Evolutionary conservation across 2,329 filamentous ascomycete genomes (phyloP).

Genomic region (Colletotrichum kahawae): DNA sequence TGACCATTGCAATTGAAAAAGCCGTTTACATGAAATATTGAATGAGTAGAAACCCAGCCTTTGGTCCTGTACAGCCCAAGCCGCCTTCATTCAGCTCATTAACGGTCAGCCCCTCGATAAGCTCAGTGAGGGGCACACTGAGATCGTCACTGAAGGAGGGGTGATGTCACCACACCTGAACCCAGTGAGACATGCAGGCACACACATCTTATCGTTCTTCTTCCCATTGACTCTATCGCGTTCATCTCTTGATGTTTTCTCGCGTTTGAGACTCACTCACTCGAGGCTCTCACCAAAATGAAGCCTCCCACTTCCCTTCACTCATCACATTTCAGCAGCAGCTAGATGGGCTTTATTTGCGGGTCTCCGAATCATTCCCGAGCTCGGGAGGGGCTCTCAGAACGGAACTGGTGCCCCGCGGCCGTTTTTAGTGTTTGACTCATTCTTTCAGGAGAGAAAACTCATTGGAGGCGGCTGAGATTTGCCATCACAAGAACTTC

Average conservation of each 20-base stretch:
- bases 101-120: neutral
- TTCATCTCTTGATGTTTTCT: neutral
- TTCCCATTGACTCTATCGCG: neutral
- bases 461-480: neutral
- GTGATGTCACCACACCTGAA: neutral
- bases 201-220: neutral
- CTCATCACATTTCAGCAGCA: neutral
- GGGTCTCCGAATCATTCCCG: constrained; percentile 22
- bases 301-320: neutral
- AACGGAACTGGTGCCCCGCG: constrained; percentile 11
- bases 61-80: neutral
- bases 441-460: constrained; percentile 8
- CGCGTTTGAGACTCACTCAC: neutral
- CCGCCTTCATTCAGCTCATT: neutral
- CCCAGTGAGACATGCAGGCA: neutral
- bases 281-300: neutral
- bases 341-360: neutral
- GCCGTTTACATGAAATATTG: neutral
- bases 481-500: neutral
- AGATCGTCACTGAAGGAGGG: neutral
- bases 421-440: constrained; percentile 20
- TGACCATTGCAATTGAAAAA: neutral
- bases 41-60: neutral
- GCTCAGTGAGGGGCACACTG: neutral
- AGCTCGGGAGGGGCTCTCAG: constrained; percentile 1